phyloP scores from a whole-genome alignment of 768 basidiomycete species.

The Suillus plorans region DNA sequence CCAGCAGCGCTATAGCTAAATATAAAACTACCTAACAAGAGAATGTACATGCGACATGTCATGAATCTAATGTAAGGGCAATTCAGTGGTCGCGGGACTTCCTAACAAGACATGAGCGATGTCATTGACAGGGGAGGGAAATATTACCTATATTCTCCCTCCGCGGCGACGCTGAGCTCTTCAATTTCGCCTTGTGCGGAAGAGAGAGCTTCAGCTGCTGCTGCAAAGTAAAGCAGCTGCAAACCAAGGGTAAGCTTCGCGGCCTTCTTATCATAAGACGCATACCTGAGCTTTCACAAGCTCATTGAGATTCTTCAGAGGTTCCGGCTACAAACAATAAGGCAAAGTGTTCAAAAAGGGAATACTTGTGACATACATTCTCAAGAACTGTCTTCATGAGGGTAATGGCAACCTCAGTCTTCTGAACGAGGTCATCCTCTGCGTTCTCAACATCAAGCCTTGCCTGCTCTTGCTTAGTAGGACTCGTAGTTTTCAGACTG shows the following conservation, averaged over 20 bases:
- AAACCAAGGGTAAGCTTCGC: neutral
- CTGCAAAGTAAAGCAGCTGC: slow-evolving; percentile 69
- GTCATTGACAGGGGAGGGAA: slow-evolving; percentile 7
- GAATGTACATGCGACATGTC: slow-evolving; percentile 2
- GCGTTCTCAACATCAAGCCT: slow-evolving; percentile 90
- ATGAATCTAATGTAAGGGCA: slow-evolving; percentile 34
- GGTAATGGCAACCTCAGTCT: slow-evolving; percentile 95
- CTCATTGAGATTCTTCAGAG: slow-evolving; percentile 90
- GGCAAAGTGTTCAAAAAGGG: neutral
- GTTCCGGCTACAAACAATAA: slow-evolving; percentile 72
- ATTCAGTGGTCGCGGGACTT: slow-evolving; percentile 89
- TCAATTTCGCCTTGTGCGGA: slow-evolving; percentile 89
- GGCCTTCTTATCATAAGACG: neutral
- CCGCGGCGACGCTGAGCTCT: slow-evolving; percentile 88
- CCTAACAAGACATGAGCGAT: slow-evolving; percentile 37
- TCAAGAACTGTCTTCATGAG: slow-evolving; percentile 98
- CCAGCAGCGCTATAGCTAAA: neutral
- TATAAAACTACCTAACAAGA: neutral
- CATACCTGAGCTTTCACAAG: slow-evolving; percentile 85
- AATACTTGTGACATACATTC: slow-evolving; percentile 63
- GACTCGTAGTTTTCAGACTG: slow-evolving; percentile 77
- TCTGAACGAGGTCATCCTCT: slow-evolving; percentile 94
- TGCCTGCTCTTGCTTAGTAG: slow-evolving; percentile 86
- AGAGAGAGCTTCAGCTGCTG: slow-evolving; percentile 80
- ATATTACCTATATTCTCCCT: slow-evolving; percentile 86